Conservation (phyloP, 129 eudicot species). For the carrot (Daucus carota) region DNA sequence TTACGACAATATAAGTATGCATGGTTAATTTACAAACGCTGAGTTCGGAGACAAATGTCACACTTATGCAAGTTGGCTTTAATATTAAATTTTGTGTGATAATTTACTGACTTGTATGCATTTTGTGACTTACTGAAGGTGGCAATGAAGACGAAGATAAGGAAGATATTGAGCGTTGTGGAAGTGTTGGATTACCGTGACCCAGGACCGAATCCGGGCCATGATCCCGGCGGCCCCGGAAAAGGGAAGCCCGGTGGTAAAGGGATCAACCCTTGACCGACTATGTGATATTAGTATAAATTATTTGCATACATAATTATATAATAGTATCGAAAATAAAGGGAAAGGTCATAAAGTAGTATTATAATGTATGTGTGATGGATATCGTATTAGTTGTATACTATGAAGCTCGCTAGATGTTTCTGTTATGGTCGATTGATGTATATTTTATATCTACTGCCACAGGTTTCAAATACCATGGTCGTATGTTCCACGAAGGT, state of each 20-base stretch:
- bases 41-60: too few species aligned
- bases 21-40: too few species aligned
- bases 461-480: too few species aligned
- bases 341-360: background rate
- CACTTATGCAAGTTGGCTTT: too few species aligned
- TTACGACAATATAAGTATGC: too few species aligned
- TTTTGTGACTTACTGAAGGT: background rate
- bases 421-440: background rate
- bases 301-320: background rate
- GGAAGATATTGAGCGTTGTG: background rate
- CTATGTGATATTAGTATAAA: background rate
- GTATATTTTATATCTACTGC: too few species aligned
- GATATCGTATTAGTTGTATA: background rate
- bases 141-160: background rate
- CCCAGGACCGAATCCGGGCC: background rate
- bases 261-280: background rate
- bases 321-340: background rate
- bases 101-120: too few species aligned
- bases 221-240: background rate
- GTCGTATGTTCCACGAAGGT: too few species aligned
- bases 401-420: background rate
- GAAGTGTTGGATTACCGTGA: slow-evolving; percentile 11
- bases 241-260: background rate
- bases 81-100: too few species aligned
- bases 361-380: background rate